Base-by-base conservation (phyloP, 2,329 filamentous ascomycete species). In the Hypoxylon sp. region DNA sequence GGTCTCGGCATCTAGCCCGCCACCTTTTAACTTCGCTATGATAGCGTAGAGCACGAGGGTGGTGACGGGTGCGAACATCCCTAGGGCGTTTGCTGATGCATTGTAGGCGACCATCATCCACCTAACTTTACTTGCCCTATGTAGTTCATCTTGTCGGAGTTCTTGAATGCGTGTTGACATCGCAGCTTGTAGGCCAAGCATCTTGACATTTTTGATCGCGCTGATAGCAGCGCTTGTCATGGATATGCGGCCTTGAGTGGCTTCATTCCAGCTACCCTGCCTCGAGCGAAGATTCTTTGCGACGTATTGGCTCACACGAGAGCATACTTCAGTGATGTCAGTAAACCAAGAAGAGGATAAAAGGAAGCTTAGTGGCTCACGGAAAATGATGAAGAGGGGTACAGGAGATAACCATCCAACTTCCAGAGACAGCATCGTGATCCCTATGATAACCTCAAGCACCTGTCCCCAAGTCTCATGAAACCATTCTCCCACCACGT, bases 331-430 rank as follows among this genome's bases (percentile, higher is more conserved):
- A 26, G 7, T 5, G 16, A 4, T 27, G 2, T 55, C 26, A 59
- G 45, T 6, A 7, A 25, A 12, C 16, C 19, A 23, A 15, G 2
- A 8, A 34, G 11, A 3, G 5, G 17, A 12, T 5, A 11, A 25
- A 2, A 16, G 4, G 1, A 35, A 35, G 12, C 29, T 7, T 7
- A 2, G 9, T 20, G 9, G 61, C 72, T 63, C 54, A 77, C 75
- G 57, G 21, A 73, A 67, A 2, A 77, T 75, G n/a, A 76, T 54
- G 3, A 71, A 48, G 2, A 76, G 52, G 0, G 74, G 75, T 7
- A 77, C 54, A 1, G 69, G 69, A 58, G 68, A 76, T 3, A 77
- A 48, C 73, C 74, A 77, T 7, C 74, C 71, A 3, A 78, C 69
- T 52, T 76, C 55, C 8, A 51, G 52, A 5, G 69, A 66, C 2